A percentile compares a stretch with the other conserved stretches of the same genome.
Conservation (phyloP, 495 filamentous ascomycete genomes). For the Parachaetomium inaequale region DNA sequence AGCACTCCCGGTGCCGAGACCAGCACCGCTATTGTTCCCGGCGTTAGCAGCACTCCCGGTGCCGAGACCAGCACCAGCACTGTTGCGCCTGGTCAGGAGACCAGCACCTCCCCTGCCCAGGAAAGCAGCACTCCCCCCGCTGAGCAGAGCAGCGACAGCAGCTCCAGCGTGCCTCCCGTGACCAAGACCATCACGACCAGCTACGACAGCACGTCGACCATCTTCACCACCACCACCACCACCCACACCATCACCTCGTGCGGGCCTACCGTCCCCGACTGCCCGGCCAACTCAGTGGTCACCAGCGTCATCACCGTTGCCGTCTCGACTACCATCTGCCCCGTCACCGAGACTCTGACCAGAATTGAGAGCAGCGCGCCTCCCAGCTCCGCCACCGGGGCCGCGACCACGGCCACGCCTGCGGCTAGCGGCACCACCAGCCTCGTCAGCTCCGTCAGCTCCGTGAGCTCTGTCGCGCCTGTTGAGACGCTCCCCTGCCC, state of each 20-base stretch:
- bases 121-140: no score
- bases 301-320: constrained; percentile 57
- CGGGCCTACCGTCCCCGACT: constrained; percentile 52
- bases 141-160: no score
- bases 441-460: constrained; percentile 33
- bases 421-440: constrained; percentile 20
- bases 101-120: constrained; percentile 9
- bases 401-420: constrained; percentile 1
- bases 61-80: constrained; percentile 15
- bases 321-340: constrained; percentile 60
- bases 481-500: constrained; percentile 60
- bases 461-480: constrained; percentile 37
- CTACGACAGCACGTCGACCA: constrained; percentile 53
- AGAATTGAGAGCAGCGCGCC: constrained; percentile 16
- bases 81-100: not conserved
- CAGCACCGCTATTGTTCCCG: constrained; percentile 19
- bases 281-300: constrained; percentile 50
- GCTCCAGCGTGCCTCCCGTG: constrained; percentile 19
- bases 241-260: constrained; percentile 59
- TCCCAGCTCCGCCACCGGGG: constrained; percentile 6
- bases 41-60: not conserved
- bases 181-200: constrained; percentile 33
- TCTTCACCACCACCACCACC: constrained; percentile 59
- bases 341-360: constrained; percentile 44
- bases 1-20: constrained; percentile 9